Percentiles rank a stretch among this genome's conserved stretches.
Evolutionary conservation across 192 early-diverging fungal genomes (phyloP).

Genomic region (Entophlyctis helioformis): DNA sequence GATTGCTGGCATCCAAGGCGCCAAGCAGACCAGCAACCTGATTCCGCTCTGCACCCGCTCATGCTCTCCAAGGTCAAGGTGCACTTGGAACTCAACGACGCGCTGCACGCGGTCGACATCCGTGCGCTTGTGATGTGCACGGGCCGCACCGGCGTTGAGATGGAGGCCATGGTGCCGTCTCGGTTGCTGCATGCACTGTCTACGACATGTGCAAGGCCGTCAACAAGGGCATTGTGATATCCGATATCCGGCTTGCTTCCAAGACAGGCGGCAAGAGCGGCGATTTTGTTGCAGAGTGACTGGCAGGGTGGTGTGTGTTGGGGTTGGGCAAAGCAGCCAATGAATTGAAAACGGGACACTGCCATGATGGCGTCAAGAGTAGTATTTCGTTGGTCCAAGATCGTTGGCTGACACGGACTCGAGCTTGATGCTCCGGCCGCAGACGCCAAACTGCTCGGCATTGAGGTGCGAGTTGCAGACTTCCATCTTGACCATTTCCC

Average conservation of each 20-base stretch:
- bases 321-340: too few species aligned
- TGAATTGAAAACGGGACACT: too few species aligned
- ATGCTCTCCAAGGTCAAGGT: slow-evolving; percentile 57
- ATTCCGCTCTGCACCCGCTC: slow-evolving; percentile 88
- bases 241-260: slow-evolving; percentile 54
- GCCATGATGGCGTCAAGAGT: too few species aligned
- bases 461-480: too few species aligned
- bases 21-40: slow-evolving; percentile 68
- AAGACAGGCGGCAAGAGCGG: slow-evolving; percentile 86
- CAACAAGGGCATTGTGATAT: slow-evolving; percentile 69
- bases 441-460: too few species aligned
- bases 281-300: slow-evolving; percentile 4
- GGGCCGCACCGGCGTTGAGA: slow-evolving; percentile 75
- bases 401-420: too few species aligned
- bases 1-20: slow-evolving; percentile 83
- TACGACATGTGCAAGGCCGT: slow-evolving; percentile 96
- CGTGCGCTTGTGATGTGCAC: slow-evolving; percentile 56
- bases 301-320: too few species aligned
- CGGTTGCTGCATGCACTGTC: slow-evolving; percentile 70
- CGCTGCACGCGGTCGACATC: slow-evolving; percentile 47
- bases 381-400: too few species aligned
- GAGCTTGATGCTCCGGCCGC: too few species aligned
- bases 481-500: too few species aligned
- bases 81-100: slow-evolving; percentile 34
- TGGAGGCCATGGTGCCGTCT: slow-evolving; percentile 45